Conservation (phyloP, 2,329 filamentous ascomycete species). For the Clonostachys rhizophaga region DNA sequence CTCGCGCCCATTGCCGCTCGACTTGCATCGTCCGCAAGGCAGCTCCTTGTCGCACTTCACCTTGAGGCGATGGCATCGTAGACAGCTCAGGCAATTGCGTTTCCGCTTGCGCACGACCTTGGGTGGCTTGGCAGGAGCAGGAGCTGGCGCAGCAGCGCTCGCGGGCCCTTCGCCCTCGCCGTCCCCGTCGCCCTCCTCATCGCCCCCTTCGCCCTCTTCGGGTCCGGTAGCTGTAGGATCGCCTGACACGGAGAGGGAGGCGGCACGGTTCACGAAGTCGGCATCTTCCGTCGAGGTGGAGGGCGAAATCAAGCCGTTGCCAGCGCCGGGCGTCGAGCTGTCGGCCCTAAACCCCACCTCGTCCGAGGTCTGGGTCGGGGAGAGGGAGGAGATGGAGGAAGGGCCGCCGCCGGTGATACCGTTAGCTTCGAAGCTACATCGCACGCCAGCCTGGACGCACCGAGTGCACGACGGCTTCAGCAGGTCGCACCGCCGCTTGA, state of each 20-base stretch:
- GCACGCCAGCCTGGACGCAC: constrained; percentile 22
- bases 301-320: constrained; percentile 19
- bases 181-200: not conserved
- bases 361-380: not conserved
- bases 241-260: not conserved
- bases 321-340: constrained; percentile 1
- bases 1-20: constrained; percentile 23
- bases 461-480: constrained; percentile 25
- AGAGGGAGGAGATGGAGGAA: not conserved
- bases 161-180: not conserved
- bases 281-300: constrained; percentile 16
- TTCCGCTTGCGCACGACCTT: constrained; percentile 23
- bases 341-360: not conserved
- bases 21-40: constrained; percentile 24
- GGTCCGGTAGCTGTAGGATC: not conserved
- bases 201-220: not conserved
- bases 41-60: constrained; percentile 30
- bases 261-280: constrained; percentile 5
- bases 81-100: constrained; percentile 25
- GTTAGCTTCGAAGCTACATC: constrained; percentile 16
- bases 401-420: not conserved
- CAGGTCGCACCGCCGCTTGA: constrained; percentile 27
- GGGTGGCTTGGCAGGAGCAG: not conserved
- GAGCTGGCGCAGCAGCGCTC: not conserved
- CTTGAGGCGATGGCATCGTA: constrained; percentile 27